These are phyloP conservation scores for Omphalotus olearius DNA, from an alignment of 1,284 basidiomycete species.

Conservation along the genomic window DNA sequence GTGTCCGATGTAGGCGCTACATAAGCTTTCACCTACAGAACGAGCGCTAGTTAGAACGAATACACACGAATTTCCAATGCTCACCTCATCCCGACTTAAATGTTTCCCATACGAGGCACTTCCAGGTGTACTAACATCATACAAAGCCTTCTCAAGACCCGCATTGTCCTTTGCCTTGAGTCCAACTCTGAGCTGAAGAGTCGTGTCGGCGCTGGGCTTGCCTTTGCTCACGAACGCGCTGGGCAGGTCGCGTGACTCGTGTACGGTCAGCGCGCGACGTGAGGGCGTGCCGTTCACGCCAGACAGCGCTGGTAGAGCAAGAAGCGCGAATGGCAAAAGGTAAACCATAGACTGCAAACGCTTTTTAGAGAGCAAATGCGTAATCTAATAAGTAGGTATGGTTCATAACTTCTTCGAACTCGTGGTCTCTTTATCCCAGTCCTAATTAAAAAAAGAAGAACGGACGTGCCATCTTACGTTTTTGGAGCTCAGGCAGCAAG, in stretches of 20 bases:
- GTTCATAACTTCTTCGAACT: too few species aligned
- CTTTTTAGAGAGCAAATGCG: neutral
- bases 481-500: too few species aligned
- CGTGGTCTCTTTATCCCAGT: too few species aligned
- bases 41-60: neutral
- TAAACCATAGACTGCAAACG: neutral
- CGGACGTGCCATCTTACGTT: too few species aligned
- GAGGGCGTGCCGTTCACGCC: neutral
- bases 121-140: constrained; percentile 17
- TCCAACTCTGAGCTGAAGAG: constrained; percentile 19
- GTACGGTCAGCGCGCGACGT: neutral
- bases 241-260: constrained; percentile 1
- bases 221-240: neutral
- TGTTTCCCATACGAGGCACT: constrained; percentile 19
- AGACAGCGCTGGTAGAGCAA: neutral
- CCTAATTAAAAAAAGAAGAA: too few species aligned
- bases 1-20: neutral
- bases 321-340: neutral
- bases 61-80: neutral
- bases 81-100: constrained; percentile 16
- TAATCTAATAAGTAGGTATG: too few species aligned
- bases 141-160: constrained; percentile 18
- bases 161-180: constrained; percentile 15
- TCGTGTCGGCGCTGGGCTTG: constrained; percentile 1
- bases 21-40: constrained; percentile 9